phyloP scores from a whole-genome alignment of 805 yeast genomes.

The Teunomyces lycoperdinae region DNA sequence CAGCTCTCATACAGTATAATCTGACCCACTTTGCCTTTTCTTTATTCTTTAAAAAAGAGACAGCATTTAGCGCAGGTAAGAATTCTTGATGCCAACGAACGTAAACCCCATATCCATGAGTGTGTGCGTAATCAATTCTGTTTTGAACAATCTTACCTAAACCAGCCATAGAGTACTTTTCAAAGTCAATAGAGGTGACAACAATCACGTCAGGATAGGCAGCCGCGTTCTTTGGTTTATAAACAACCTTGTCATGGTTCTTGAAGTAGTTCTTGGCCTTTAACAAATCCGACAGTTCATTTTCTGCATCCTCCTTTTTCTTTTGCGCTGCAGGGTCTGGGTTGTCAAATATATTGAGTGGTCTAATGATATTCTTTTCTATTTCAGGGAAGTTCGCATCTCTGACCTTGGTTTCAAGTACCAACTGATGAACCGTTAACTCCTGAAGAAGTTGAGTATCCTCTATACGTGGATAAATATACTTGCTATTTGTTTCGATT shows the following conservation, averaged over 20 bases:
- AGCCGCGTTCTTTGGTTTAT: conserved; percentile 29
- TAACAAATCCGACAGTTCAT: conserved; percentile 39
- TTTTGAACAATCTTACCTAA: conserved; percentile 75
- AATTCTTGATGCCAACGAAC: conserved; percentile 86
- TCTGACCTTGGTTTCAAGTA: conserved; percentile 45
- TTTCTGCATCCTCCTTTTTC: conserved; percentile 46
- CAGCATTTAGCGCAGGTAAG: conserved; percentile 50
- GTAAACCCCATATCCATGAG: conserved; percentile 77
- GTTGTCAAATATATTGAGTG: conserved; percentile 45
- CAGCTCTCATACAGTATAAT: conserved; percentile 67
- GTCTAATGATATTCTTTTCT: conserved; percentile 32
- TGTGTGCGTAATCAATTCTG: conserved; percentile 83
- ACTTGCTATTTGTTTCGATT: conserved; percentile 47
- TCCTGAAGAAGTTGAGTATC: conserved; percentile 62
- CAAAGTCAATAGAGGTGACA: conserved; percentile 78
- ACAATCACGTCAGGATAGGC: conserved; percentile 65
- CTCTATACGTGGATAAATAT: conserved; percentile 74
- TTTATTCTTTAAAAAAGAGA: conserved; percentile 38
- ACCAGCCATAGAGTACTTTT: conserved; percentile 55
- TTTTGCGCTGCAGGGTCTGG: conserved; percentile 31
- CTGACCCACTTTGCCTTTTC: conserved; percentile 62
- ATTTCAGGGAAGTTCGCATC: conserved; percentile 42
- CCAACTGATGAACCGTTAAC: conserved; percentile 51
- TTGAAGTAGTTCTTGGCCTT: conserved; percentile 57
- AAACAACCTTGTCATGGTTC: conserved; percentile 62